Percentiles rank a stretch among this genome's conserved stretches.
Conservation (phyloP, 257 asterid species). For the Jaltomata sinuosa region DNA sequence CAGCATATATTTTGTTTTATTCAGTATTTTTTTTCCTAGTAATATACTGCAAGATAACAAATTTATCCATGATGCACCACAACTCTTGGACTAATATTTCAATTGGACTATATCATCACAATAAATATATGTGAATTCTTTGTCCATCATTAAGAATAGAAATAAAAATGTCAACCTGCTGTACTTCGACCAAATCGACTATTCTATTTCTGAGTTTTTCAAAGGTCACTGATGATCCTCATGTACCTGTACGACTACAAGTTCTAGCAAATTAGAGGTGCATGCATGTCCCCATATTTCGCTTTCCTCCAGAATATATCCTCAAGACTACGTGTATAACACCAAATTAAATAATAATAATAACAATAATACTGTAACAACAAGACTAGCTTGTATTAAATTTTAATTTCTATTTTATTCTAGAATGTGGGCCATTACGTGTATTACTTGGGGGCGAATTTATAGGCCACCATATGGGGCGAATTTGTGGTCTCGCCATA, state of each 20-base stretch:
- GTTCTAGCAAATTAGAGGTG: not conserved
- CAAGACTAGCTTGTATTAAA: not conserved
- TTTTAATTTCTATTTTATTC: not conserved
- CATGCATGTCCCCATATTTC: not conserved
- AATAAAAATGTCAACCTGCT: not conserved
- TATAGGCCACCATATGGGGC: too few relatives aligned
- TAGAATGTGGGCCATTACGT: not conserved
- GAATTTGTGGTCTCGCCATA: too few relatives aligned
- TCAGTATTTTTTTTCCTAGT: not conserved
- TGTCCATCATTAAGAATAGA: not conserved
- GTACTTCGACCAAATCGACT: not conserved
- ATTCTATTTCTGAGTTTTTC: not conserved
- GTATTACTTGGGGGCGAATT: too few relatives aligned
- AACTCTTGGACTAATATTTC: not conserved
- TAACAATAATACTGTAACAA: not conserved
- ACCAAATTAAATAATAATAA: too few relatives aligned
- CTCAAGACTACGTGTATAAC: not conserved
- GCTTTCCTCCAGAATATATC: not conserved
- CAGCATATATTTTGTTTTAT: not conserved
- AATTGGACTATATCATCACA: not conserved
- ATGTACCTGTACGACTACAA: not conserved
- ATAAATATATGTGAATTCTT: not conserved
- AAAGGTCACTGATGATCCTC: not conserved
- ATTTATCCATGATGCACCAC: not conserved
- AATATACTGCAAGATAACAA: not conserved